Percentiles rank a stretch among this genome's conserved stretches.
These are phyloP conservation scores for Fragilaria radians DNA, from an alignment of 108 stramenopile genomes.

Conservation along the genomic window DNA sequence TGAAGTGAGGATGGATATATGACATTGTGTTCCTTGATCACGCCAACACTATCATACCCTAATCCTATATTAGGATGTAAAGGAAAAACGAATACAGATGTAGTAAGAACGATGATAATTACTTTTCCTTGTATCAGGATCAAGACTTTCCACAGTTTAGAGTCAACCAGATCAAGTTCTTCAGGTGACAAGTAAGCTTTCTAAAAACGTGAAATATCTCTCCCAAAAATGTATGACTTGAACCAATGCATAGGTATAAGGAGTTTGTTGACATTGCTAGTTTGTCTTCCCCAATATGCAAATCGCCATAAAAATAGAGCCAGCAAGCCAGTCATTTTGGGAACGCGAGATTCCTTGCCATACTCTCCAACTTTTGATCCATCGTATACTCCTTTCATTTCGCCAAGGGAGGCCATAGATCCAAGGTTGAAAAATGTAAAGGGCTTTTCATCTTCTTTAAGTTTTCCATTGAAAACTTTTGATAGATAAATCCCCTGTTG, in stretches of 20 bases:
- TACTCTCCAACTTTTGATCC: constrained; percentile 23
- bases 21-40: too few relatives aligned
- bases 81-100: too few relatives aligned
- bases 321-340: constrained; percentile 41
- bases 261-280: constrained; percentile 45
- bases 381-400: constrained; percentile 59
- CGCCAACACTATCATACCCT: too few relatives aligned
- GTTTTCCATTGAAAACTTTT: constrained; percentile 42
- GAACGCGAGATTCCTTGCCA: constrained; percentile 16
- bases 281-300: constrained; percentile 73
- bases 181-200: too few relatives aligned
- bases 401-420: constrained; percentile 75
- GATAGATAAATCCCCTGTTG: constrained; percentile 84
- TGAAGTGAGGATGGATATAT: too few relatives aligned
- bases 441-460: constrained; percentile 41
- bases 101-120: too few relatives aligned
- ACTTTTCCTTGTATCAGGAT: too few relatives aligned
- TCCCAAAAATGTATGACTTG: constrained; percentile 86
- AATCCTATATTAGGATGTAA: too few relatives aligned
- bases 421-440: constrained; percentile 74
- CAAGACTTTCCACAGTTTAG: too few relatives aligned
- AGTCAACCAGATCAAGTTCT: too few relatives aligned
- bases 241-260: constrained; percentile 98
- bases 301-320: constrained; percentile 74
- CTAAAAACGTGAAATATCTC: constrained; percentile 65